Conservation (phyloP, 257 asterid genomes). For the Solanum stenotomum region DNA sequence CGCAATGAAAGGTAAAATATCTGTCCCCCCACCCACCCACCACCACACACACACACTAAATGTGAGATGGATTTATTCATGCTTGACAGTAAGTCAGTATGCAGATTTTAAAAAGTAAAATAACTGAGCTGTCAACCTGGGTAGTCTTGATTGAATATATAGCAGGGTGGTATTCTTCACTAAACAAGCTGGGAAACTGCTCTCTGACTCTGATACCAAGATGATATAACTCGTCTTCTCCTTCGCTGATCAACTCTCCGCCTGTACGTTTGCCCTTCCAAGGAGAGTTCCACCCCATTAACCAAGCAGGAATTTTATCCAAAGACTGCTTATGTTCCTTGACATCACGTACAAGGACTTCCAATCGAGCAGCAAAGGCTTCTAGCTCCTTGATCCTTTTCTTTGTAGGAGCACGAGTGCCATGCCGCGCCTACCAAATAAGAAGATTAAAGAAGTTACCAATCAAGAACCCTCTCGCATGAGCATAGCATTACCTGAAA, state of each 20-base stretch:
- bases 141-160: slow-evolving; percentile 78
- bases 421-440: slow-evolving; percentile 79
- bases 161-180: slow-evolving; percentile 87
- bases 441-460: not conserved
- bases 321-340: slow-evolving; percentile 41
- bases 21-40: not conserved
- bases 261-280: slow-evolving; percentile 83
- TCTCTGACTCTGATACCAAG: slow-evolving; percentile 79
- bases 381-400: slow-evolving; percentile 70
- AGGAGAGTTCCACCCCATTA: slow-evolving; percentile 81
- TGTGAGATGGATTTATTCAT: not conserved
- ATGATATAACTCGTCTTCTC: slow-evolving; percentile 78
- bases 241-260: slow-evolving; percentile 74
- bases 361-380: slow-evolving; percentile 47
- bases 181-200: slow-evolving; percentile 57
- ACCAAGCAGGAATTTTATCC: slow-evolving; percentile 60
- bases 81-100: not conserved
- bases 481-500: not conserved
- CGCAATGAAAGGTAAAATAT: not conserved
- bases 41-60: not conserved
- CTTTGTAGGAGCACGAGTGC: slow-evolving; percentile 98
- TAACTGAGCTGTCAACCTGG: slow-evolving; percentile 44
- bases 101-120: not conserved
- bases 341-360: slow-evolving; percentile 35
- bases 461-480: not conserved